A percentile compares a stretch with the other conserved stretches of the same genome.
Evolutionary conservation across 768 basidiomycete species (phyloP).

Genomic region (Tephrocybe sp.): DNA sequence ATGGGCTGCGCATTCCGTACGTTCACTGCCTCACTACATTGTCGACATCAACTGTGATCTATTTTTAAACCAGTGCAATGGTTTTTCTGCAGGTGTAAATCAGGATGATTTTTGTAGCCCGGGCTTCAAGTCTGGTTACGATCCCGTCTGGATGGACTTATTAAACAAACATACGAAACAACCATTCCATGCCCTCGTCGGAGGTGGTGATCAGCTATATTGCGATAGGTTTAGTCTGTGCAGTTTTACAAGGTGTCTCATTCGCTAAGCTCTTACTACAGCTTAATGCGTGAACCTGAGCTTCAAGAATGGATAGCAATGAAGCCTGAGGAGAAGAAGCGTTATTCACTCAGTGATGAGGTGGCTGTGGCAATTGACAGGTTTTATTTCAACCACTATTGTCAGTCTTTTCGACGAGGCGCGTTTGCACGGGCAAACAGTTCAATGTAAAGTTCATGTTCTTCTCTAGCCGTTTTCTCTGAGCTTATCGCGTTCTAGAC

Average conservation of each 20-base stretch:
- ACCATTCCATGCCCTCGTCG: conserved; percentile 90
- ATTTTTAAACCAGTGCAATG: conserved; percentile 63
- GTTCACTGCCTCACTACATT: conserved; percentile 21
- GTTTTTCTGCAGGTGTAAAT: conserved; percentile 87
- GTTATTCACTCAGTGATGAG: conserved; percentile 63
- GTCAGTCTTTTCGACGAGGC: conserved; percentile 79
- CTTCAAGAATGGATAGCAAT: conserved; percentile 81
- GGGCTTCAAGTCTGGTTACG: conserved; percentile 79
- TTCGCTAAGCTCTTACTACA: conserved; percentile 22
- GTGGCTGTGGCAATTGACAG: conserved; percentile 79
- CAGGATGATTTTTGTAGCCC: conserved; percentile 83
- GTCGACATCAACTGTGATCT: neutral
- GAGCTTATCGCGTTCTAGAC: conserved; percentile 38
- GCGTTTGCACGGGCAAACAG: conserved; percentile 91
- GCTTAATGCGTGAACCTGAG: conserved; percentile 84
- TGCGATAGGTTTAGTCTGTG: conserved; percentile 62
- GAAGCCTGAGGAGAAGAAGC: conserved; percentile 59
- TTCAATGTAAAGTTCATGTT: conserved; percentile 82
- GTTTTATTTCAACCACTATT: conserved; percentile 92
- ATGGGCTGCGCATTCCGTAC: conserved; percentile 85
- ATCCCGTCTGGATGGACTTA: conserved; percentile 94
- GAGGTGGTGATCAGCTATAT: conserved; percentile 93
- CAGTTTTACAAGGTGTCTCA: neutral
- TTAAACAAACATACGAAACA: conserved; percentile 73
- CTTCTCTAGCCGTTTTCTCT: neutral